phyloP scores from a whole-genome alignment of 768 basidiomycete genomes.

The Lentinula guzmanii region DNA sequence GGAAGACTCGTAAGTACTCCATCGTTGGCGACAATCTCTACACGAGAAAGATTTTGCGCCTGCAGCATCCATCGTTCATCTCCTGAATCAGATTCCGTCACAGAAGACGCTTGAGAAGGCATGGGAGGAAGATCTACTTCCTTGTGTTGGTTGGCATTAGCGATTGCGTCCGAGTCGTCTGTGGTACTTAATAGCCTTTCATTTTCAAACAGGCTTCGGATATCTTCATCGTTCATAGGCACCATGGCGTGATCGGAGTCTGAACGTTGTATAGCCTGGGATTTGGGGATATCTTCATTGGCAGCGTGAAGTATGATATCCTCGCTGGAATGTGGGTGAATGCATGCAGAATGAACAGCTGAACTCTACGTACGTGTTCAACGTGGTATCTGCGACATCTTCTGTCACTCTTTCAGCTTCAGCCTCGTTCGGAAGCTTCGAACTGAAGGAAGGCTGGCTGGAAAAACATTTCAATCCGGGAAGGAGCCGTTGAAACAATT shows the following conservation, averaged over 20 bases:
- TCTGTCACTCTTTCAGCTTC: not conserved
- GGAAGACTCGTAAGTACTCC: not conserved
- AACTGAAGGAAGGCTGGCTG: not conserved
- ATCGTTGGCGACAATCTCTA: not conserved
- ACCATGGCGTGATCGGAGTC: not conserved
- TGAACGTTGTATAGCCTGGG: not conserved
- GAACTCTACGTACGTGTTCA: not conserved
- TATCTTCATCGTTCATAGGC: constrained; percentile 7
- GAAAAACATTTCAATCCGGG: not conserved
- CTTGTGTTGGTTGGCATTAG: not conserved
- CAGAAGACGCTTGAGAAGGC: constrained; percentile 17
- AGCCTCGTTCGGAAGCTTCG: not conserved
- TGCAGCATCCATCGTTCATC: constrained; percentile 14
- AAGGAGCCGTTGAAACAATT: not conserved
- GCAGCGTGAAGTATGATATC: not conserved
- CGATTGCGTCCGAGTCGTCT: not conserved
- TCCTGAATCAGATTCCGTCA: constrained; percentile 33
- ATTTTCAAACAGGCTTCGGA: constrained; percentile 7
- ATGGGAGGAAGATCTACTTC: not conserved
- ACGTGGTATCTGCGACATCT: not conserved
- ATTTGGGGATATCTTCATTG: not conserved
- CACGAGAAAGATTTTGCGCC: constrained; percentile 6
- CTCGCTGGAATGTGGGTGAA: not conserved
- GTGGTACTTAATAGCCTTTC: not conserved
- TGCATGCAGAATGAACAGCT: not conserved